phyloP scores from a whole-genome alignment of 176 grass and related monocot genomes.

The Eleusine coracana region DNA sequence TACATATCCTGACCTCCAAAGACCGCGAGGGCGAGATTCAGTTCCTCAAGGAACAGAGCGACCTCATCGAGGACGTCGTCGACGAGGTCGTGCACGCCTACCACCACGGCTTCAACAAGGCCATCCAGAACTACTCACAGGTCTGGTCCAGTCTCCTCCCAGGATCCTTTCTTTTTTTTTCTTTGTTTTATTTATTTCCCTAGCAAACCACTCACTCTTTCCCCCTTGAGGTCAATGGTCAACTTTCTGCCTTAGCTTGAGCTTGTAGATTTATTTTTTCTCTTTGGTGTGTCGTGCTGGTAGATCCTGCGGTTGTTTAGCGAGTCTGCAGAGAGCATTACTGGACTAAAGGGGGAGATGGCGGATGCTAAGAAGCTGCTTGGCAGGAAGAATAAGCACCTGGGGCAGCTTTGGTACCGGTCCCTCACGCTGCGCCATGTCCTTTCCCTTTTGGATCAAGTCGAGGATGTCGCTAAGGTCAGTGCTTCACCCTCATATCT shows the following conservation, averaged over 20 bases:
- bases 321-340: constrained; percentile 86
- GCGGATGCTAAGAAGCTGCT: constrained; percentile 81
- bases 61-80: constrained; percentile 88
- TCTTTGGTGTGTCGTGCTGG: constrained; percentile 1
- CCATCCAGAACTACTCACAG: constrained; percentile 97
- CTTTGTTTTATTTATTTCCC: neutral
- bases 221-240: neutral
- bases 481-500: constrained; percentile 7
- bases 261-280: constrained; percentile 26
- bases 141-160: constrained; percentile 25
- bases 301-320: constrained; percentile 94
- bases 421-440: constrained; percentile 88
- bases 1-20: constrained; percentile 90
- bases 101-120: constrained; percentile 98
- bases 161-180: neutral
- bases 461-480: constrained; percentile 94
- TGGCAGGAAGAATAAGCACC: constrained; percentile 84
- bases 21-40: constrained; percentile 93
- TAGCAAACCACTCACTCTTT: neutral
- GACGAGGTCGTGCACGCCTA: constrained; percentile 96
- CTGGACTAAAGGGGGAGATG: constrained; percentile 88
- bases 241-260: neutral
- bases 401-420: constrained; percentile 91
- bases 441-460: constrained; percentile 80
- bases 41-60: constrained; percentile 94